These are phyloP conservation scores for Candida ponderosae DNA, from an alignment of 805 yeast genomes.

Conservation along the genomic window DNA sequence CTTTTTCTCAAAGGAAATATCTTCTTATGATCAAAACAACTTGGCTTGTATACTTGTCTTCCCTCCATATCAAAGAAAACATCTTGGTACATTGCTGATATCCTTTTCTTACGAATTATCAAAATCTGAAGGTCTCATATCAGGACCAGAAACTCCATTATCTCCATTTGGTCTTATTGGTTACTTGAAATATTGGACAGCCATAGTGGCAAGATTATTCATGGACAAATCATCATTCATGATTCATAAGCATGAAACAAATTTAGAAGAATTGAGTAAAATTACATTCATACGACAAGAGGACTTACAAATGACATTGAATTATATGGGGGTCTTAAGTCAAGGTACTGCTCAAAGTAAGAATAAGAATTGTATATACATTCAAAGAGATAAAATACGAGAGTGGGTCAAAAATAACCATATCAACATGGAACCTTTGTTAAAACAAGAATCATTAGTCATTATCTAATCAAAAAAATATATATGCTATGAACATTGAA, in stretches of 20 bases:
- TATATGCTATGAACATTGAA: neutral
- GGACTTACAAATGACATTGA: conserved; percentile 53
- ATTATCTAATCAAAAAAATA: neutral
- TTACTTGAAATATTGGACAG: conserved; percentile 73
- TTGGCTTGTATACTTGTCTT: conserved; percentile 86
- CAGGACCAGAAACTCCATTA: conserved; percentile 91
- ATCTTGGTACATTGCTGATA: conserved; percentile 71
- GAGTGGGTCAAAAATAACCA: conserved; percentile 11
- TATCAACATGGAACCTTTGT: conserved; percentile 8
- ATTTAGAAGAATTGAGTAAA: conserved; percentile 42
- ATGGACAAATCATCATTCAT: conserved; percentile 21
- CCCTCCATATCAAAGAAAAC: conserved; percentile 83
- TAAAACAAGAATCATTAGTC: conserved; percentile 1
- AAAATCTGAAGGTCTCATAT: conserved; percentile 47
- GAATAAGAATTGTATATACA: conserved; percentile 11
- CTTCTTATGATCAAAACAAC: conserved; percentile 73
- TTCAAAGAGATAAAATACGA: conserved; percentile 7
- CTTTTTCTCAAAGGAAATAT: conserved; percentile 81
- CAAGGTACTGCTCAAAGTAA: conserved; percentile 2
- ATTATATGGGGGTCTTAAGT: conserved; percentile 41
- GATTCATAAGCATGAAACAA: conserved; percentile 6
- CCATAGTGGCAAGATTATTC: conserved; percentile 36
- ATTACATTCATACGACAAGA: conserved; percentile 56
- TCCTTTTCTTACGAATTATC: conserved; percentile 80
- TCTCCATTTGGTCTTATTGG: conserved; percentile 74